Evolutionary conservation across 371 early-diverging fungal species (phyloP), one percentile per base, ranked within the genome.

Genomic region (Saksenaea vasiformis): DNA sequence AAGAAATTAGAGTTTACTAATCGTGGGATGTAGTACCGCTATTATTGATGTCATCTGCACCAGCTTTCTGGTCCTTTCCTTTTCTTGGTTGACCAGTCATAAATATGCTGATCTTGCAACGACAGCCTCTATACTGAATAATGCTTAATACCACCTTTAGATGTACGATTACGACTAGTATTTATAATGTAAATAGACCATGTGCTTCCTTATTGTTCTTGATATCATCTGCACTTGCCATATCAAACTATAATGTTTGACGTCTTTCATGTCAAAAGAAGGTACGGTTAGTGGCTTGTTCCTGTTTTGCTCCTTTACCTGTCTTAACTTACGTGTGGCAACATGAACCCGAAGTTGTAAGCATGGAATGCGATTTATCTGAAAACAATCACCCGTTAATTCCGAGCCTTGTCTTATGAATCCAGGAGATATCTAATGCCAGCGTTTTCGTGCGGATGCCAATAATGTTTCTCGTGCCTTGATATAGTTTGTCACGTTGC

Each of bases 31-130:
- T 74, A 86, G 83, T 44, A 87, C 87, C 31, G 85, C 87, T 10
- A 66, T 84, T 14, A 84, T 87, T 38, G 87, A 87, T 68, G 87
- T 85, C 5, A 75, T 87, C 28, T 82, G 85, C 56, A 85, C 87
- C 10, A 82, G 77, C 24, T 64, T 87, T 17, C 61, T 87, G 3
- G 87, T 85, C 7, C 36, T 75, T 17, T 76, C 85, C 8, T 87
- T 87, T 54, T 64, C 75, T 7, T 70, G 58, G 60, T 60, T 82
- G 14, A 72, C 68, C 3, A 17, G 62, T 22, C 57, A 67, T 56
- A 69, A 62, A 7, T 60, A 61, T n/a, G 70, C 74, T 34, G 67
- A 74, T 47, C 60, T 73, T 56, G 68, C 65, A 3, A 41, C 65
- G 2, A 22, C 37, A 10, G 17, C 13, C 9, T 4, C 59, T 13